These are phyloP conservation scores for Pseudoturritis turrita DNA, from an alignment of 345 rosid species.

Conservation along the genomic window DNA sequence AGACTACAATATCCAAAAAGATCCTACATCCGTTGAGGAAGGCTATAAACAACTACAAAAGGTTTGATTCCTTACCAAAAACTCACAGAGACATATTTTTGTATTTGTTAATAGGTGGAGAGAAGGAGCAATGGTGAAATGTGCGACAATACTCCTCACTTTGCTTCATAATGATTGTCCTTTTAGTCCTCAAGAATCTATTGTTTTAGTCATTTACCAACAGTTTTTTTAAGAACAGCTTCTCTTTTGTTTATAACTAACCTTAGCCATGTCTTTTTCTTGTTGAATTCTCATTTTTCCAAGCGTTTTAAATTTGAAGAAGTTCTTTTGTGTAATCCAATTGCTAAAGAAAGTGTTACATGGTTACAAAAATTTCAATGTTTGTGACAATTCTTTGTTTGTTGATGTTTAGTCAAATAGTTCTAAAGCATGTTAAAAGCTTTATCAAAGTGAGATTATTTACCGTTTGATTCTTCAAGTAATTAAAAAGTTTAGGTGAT, in stretches of 20 bases:
- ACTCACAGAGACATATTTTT: background rate
- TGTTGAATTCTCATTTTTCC: no score
- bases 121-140: slow-evolving; percentile 90
- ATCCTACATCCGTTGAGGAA: slow-evolving; percentile 64
- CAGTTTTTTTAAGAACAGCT: background rate
- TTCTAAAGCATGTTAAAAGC: no score
- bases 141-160: slow-evolving; percentile 72
- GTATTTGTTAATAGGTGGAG: slow-evolving; percentile 66
- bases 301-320: background rate
- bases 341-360: no score
- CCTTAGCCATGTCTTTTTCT: background rate
- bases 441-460: background rate
- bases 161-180: slow-evolving; percentile 82
- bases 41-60: slow-evolving; percentile 80
- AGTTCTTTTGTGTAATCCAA: no score
- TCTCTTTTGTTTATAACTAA: background rate
- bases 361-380: no score
- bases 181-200: slow-evolving; percentile 66
- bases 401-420: background rate
- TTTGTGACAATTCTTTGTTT: background rate
- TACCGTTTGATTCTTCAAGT: background rate
- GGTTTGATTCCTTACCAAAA: slow-evolving; percentile 37
- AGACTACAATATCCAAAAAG: slow-evolving; percentile 83
- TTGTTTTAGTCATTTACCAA: slow-evolving; percentile 37
- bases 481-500: no score